Conservation (phyloP, 2,329 filamentous ascomycete genomes). For the Cercospora zeina region DNA sequence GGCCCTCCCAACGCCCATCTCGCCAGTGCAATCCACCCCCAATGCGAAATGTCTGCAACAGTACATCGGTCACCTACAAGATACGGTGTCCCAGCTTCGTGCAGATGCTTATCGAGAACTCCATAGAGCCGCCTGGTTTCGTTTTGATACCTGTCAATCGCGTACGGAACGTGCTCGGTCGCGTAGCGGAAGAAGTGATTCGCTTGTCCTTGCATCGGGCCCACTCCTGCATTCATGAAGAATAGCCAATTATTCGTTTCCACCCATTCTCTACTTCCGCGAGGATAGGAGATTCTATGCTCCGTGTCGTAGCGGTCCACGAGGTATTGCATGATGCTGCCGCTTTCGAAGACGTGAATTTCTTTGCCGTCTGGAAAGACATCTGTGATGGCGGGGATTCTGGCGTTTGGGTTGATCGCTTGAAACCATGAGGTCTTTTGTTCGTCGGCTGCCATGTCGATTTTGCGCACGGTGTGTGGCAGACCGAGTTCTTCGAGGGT, state of each 20-base stretch:
- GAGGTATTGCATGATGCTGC: slow-evolving; percentile 80
- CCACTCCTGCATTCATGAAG: slow-evolving; percentile 68
- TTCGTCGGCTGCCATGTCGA: slow-evolving; percentile 67
- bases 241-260: slow-evolving; percentile 70
- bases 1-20: slow-evolving; percentile 62
- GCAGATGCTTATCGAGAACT: slow-evolving; percentile 71
- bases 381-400: slow-evolving; percentile 84
- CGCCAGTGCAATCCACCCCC: slow-evolving; percentile 70
- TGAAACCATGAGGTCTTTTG: slow-evolving; percentile 87
- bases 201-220: slow-evolving; percentile 55
- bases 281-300: slow-evolving; percentile 77
- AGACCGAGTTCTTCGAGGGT: slow-evolving; percentile 77
- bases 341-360: slow-evolving; percentile 79
- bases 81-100: slow-evolving; percentile 51
- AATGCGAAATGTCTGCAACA: slow-evolving; percentile 71
- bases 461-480: slow-evolving; percentile 65
- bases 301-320: slow-evolving; percentile 65
- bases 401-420: slow-evolving; percentile 86
- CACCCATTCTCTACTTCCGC: slow-evolving; percentile 70
- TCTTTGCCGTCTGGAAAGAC: slow-evolving; percentile 68
- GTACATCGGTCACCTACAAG: slow-evolving; percentile 66
- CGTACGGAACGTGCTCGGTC: slow-evolving; percentile 77
- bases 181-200: slow-evolving; percentile 57
- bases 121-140: slow-evolving; percentile 79
- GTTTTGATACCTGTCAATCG: slow-evolving; percentile 76